Evolutionary conservation across 2,329 filamentous ascomycete species (phyloP).

Genomic region (Cadophora malorum): DNA sequence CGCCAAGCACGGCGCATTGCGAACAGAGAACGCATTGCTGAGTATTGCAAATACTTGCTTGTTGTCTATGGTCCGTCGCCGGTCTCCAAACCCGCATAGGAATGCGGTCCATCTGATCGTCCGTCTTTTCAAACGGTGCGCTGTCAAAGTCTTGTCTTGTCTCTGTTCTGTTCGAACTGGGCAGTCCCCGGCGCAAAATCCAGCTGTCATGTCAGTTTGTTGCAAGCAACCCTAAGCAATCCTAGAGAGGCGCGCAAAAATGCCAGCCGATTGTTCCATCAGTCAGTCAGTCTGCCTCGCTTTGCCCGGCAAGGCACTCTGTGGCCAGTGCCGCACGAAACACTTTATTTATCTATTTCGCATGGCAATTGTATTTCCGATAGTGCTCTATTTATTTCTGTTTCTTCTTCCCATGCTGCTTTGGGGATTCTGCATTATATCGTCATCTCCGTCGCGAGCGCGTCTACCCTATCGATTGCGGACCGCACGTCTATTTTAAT

Average conservation of each 20-base stretch:
- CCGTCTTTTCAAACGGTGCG: slow-evolving; percentile 18
- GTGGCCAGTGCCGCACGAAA: slow-evolving; percentile 17
- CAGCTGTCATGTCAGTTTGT: slow-evolving; percentile 1
- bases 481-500: slow-evolving; percentile 19
- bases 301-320: not conserved
- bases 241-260: not conserved
- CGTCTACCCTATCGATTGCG: slow-evolving; percentile 16
- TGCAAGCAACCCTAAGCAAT: slow-evolving; percentile 1
- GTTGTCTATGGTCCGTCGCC: not conserved
- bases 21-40: slow-evolving; percentile 13
- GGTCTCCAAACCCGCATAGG: not conserved
- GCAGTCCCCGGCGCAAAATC: slow-evolving; percentile 9
- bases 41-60: slow-evolving; percentile 14
- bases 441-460: slow-evolving; percentile 17
- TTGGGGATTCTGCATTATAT: slow-evolving; percentile 21
- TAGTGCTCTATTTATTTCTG: slow-evolving; percentile 20
- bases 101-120: slow-evolving; percentile 14
- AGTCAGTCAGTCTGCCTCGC: slow-evolving; percentile 2
- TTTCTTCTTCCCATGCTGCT: slow-evolving; percentile 19
- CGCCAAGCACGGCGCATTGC: slow-evolving; percentile 4
- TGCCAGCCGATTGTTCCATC: slow-evolving; percentile 1
- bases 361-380: slow-evolving; percentile 17
- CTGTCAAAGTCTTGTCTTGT: slow-evolving; percentile 6
- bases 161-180: slow-evolving; percentile 5
- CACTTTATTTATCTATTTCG: slow-evolving; percentile 12